Conservation (phyloP, 306 rosid species). For the Carpinus viminea region DNA sequence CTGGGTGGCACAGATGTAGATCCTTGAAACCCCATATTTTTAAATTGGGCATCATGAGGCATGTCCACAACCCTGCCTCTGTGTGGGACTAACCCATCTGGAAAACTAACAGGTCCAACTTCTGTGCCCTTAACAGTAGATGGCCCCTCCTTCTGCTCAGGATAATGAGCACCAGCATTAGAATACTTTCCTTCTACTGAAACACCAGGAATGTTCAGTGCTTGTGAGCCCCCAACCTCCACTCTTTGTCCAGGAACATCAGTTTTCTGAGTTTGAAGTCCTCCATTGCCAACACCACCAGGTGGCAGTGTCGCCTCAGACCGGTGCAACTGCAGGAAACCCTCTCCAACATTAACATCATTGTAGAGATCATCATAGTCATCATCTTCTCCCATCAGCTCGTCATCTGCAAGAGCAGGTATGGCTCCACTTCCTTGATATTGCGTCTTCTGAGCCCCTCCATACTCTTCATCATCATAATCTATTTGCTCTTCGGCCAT, state of each 20-base stretch:
- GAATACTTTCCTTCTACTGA: conserved; percentile 32
- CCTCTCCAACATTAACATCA: conserved; percentile 57
- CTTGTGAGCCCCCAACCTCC: conserved; percentile 28
- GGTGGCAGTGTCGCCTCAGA: conserved; percentile 35
- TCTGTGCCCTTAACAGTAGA: conserved; percentile 29
- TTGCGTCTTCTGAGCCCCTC: conserved; percentile 41
- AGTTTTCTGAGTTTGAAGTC: conserved; percentile 37
- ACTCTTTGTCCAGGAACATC: conserved; percentile 28
- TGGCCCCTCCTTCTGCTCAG: conserved; percentile 33
- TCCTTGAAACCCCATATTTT: conserved; percentile 37
- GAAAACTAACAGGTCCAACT: conserved; percentile 20
- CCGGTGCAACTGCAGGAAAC: conserved; percentile 45
- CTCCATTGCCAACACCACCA: conserved; percentile 34
- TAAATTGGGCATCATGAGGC: conserved; percentile 28
- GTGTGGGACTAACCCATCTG: conserved; percentile 25
- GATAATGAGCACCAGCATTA: conserved; percentile 30
- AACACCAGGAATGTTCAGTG: conserved; percentile 30
- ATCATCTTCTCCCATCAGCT: conserved; percentile 45
- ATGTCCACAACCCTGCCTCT: conserved; percentile 33
- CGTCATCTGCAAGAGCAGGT: conserved; percentile 51
- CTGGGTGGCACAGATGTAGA: conserved; percentile 22
- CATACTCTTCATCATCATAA: conserved; percentile 44
- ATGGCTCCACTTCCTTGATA: conserved; percentile 50
- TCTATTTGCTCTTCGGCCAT: conserved; percentile 46
- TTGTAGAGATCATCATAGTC: conserved; percentile 54